Evolutionary conservation across 352 stramenopile genomes (phyloP).

Genomic region (Pelagophyceae sp.): DNA sequence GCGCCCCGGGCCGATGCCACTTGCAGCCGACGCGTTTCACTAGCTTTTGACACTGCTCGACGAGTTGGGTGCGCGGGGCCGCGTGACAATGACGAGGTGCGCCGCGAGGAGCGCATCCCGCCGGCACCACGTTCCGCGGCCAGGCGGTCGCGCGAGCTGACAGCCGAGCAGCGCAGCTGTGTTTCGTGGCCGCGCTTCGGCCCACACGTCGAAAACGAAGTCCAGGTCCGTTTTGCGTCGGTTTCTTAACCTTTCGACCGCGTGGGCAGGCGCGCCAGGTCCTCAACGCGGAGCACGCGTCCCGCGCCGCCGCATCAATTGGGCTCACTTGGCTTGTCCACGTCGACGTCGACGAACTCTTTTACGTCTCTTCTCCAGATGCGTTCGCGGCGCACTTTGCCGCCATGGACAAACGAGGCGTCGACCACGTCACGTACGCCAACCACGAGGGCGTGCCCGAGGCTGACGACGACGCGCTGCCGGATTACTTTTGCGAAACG

Average conservation of each 20-base stretch:
- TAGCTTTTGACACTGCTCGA: not conserved
- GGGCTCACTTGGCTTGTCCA: constrained; percentile 37
- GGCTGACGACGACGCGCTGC: not conserved
- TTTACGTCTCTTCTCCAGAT: constrained; percentile 22
- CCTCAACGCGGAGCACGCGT: constrained; percentile 33
- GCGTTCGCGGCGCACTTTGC: constrained; percentile 32
- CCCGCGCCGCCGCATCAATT: not conserved
- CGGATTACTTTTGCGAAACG: constrained; percentile 32
- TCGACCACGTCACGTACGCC: constrained; percentile 36
- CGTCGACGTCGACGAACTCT: constrained; percentile 39
- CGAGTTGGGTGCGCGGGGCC: not conserved
- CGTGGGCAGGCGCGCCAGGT: constrained; percentile 26
- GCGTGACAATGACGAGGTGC: not conserved
- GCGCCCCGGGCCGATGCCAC: not conserved
- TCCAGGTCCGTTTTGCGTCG: not conserved
- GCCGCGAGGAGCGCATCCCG: not conserved
- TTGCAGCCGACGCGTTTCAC: not conserved
- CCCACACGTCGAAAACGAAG: not conserved
- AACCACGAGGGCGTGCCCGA: constrained; percentile 39
- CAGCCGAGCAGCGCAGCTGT: not conserved
- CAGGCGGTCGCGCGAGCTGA: not conserved
- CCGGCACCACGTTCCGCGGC: no score
- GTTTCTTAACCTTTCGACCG: not conserved
- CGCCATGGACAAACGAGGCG: constrained; percentile 13
- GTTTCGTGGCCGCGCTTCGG: not conserved